Percentiles rank a stretch among this genome's conserved stretches.
phyloP scores from a whole-genome alignment of 208 protist species.

The Endotrypanum monterogeii region DNA sequence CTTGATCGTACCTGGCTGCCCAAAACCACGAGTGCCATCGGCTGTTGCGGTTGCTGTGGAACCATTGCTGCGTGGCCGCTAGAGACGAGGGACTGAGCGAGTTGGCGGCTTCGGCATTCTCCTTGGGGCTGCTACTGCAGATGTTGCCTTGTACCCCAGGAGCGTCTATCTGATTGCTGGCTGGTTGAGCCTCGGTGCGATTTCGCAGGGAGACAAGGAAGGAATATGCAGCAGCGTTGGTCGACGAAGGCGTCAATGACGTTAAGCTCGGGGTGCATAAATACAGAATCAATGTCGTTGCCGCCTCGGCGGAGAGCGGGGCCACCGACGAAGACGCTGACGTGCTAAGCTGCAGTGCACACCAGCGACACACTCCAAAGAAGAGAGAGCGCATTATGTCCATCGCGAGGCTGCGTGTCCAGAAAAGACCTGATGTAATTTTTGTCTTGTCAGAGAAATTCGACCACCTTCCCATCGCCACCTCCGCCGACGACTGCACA shows the following conservation, averaged over 20 bases:
- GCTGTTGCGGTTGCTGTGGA: conserved; percentile 3
- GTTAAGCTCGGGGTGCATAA: neutral
- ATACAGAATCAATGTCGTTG: conserved; percentile 3
- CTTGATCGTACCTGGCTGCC: conserved; percentile 85
- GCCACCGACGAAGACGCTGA: neutral
- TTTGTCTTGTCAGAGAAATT: neutral
- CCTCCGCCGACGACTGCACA: conserved; percentile 37
- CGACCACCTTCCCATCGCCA: conserved; percentile 24
- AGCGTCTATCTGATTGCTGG: neutral
- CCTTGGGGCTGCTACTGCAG: neutral
- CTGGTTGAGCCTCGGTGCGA: neutral
- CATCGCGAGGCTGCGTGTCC: conserved; percentile 1
- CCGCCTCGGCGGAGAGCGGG: conserved; percentile 1
- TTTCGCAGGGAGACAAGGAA: conserved; percentile 7
- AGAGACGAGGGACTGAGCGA: neutral
- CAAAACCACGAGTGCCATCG: conserved; percentile 91
- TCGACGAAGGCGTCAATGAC: neutral
- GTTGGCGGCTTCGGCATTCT: neutral
- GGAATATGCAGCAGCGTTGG: neutral
- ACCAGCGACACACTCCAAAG: conserved; percentile 50
- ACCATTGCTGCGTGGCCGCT: neutral
- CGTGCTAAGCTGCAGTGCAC: conserved; percentile 20
- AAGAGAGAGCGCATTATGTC: conserved; percentile 55
- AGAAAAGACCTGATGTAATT: neutral
- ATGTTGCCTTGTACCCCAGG: neutral